Evolutionary conservation across 2,329 filamentous ascomycete species (phyloP).

Genomic region (Microdochium bolleyi): DNA sequence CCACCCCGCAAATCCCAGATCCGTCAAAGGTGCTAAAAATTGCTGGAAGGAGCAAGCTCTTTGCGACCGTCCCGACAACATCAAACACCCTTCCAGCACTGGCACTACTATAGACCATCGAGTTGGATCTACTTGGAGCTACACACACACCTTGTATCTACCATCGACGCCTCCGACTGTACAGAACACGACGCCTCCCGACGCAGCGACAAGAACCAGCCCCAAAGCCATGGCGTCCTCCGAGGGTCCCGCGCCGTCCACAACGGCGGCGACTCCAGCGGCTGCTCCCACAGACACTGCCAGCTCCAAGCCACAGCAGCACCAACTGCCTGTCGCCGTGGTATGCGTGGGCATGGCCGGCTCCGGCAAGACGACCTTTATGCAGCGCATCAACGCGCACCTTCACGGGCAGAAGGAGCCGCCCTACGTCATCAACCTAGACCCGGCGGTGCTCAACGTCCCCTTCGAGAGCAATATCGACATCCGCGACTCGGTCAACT

Average conservation of each 20-base stretch:
- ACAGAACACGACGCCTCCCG: neutral
- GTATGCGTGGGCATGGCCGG: conserved; percentile 98
- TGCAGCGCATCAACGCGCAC: conserved; percentile 94
- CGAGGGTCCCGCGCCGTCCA: conserved; percentile 4
- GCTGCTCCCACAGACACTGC: conserved; percentile 4
- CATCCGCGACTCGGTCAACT: conserved; percentile 97
- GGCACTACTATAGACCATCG: neutral
- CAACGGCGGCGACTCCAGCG: conserved; percentile 1
- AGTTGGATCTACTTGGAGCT: no score
- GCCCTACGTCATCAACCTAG: conserved; percentile 94
- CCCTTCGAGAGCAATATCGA: conserved; percentile 98
- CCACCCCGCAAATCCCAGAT: conserved; percentile 1
- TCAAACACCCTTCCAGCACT: neutral
- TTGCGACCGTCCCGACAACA: neutral
- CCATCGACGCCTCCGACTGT: neutral
- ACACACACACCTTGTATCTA: no score
- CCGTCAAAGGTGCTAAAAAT: neutral
- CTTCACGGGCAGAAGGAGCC: conserved; percentile 73
- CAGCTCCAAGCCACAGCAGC: neutral
- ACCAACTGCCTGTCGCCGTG: conserved; percentile 58
- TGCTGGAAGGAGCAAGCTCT: neutral
- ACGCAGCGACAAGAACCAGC: neutral
- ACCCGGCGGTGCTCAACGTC: conserved; percentile 86
- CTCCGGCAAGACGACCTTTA: conserved; percentile 98
- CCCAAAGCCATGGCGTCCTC: conserved; percentile 1